These are phyloP conservation scores for Selenicereus undatus DNA, from an alignment of 148 eudicot genomes.

Conservation along the genomic window DNA sequence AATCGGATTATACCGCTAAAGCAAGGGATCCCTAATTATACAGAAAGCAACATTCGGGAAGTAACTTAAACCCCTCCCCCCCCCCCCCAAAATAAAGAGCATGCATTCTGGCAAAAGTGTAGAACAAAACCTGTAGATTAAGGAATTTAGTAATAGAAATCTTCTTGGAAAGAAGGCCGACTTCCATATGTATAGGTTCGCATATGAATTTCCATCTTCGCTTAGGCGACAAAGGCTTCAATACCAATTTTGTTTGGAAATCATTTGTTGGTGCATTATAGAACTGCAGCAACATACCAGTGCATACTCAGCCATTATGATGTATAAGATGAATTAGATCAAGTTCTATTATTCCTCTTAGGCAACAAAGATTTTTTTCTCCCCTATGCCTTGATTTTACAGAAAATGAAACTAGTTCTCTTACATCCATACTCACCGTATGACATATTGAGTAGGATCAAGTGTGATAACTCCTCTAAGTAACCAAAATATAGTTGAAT, in stretches of 20 bases:
- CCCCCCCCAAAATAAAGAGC: neutral
- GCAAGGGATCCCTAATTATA: no score
- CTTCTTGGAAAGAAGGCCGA: conserved; percentile 83
- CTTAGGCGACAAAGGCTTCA: conserved; percentile 72
- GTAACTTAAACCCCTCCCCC: no score
- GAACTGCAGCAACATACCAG: conserved; percentile 41
- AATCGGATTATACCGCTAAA: no score
- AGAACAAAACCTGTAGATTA: conserved; percentile 61
- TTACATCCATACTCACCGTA: no score
- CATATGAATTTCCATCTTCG: conserved; percentile 74
- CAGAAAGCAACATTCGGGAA: no score
- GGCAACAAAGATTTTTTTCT: no score
- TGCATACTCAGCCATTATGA: conserved; percentile 2
- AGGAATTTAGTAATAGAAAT: conserved; percentile 79
- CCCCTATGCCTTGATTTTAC: no score
- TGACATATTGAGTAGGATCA: no score
- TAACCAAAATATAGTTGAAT: no score
- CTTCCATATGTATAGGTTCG: conserved; percentile 72
- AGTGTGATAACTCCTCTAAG: no score
- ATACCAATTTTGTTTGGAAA: conserved; percentile 66
- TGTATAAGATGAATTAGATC: neutral
- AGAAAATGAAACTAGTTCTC: no score
- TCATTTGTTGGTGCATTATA: conserved; percentile 82
- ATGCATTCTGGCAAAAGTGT: neutral
- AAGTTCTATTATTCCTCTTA: no score